Evolutionary conservation across 2,329 filamentous ascomycete species (phyloP).

Genomic region (Dothistroma pini): DNA sequence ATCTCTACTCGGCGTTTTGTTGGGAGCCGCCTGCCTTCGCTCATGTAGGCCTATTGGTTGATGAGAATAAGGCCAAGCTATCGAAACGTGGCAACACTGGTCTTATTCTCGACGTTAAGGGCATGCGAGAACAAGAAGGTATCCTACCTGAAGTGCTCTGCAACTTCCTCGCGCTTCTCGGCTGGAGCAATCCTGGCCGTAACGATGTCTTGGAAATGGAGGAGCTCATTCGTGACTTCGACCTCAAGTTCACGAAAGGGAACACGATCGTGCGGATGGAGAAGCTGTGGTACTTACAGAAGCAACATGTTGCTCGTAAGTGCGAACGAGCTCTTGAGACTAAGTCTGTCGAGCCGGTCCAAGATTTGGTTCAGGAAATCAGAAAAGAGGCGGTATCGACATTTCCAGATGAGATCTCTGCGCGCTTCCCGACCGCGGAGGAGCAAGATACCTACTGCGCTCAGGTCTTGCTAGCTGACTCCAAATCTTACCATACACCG

Average conservation of each 20-base stretch:
- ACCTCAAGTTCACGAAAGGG: slow-evolving; percentile 83
- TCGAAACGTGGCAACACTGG: slow-evolving; percentile 68
- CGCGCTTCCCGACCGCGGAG: background rate
- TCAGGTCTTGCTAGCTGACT: slow-evolving; percentile 51
- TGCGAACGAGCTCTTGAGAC: slow-evolving; percentile 44
- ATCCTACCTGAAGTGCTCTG: slow-evolving; percentile 62
- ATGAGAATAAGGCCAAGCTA: slow-evolving; percentile 47
- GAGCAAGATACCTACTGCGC: slow-evolving; percentile 47
- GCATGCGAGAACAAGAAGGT: slow-evolving; percentile 54
- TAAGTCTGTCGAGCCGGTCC: slow-evolving; percentile 31
- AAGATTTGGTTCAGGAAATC: slow-evolving; percentile 35
- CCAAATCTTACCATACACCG: slow-evolving; percentile 56
- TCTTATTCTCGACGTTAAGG: slow-evolving; percentile 55
- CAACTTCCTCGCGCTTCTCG: slow-evolving; percentile 82
- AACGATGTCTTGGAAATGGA: slow-evolving; percentile 69
- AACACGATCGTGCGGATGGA: slow-evolving; percentile 77
- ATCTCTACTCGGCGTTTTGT: slow-evolving; percentile 49
- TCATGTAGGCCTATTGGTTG: slow-evolving; percentile 48
- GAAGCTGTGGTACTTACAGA: slow-evolving; percentile 79
- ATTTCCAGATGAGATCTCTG: slow-evolving; percentile 7
- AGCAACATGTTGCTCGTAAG: slow-evolving; percentile 57
- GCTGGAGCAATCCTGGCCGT: slow-evolving; percentile 69
- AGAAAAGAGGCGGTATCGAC: slow-evolving; percentile 3
- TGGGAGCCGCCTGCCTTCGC: slow-evolving; percentile 49
- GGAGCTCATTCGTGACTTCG: slow-evolving; percentile 70